These are phyloP conservation scores for Diaporthe vaccinii DNA, from an alignment of 2,329 filamentous ascomycete species.

Conservation along the genomic window DNA sequence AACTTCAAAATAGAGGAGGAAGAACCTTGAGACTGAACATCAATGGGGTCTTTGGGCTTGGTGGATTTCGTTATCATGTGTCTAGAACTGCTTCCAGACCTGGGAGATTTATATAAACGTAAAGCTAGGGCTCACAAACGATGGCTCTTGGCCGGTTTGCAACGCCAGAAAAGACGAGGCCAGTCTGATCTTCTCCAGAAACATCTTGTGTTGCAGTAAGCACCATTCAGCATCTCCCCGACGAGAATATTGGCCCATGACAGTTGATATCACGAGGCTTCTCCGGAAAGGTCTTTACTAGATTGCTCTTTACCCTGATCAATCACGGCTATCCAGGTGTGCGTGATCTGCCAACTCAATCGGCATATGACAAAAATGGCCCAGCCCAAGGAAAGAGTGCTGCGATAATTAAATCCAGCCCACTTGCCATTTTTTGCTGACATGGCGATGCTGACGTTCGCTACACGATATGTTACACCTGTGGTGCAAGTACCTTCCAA, in stretches of 20 bases:
- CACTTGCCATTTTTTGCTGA: neutral
- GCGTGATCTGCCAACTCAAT: too few relatives aligned
- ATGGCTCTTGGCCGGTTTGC: neutral
- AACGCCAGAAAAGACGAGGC: neutral
- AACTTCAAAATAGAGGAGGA: neutral
- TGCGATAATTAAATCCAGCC: neutral
- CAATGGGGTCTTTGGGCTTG: neutral
- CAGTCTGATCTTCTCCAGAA: too few relatives aligned
- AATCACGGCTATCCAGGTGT: too few relatives aligned
- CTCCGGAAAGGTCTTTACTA: neutral
- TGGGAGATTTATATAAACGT: neutral
- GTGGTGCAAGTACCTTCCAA: too few relatives aligned
- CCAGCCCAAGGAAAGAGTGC: neutral
- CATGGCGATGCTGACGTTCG: neutral
- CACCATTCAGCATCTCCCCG: neutral
- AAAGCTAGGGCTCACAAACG: neutral
- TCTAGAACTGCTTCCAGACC: neutral
- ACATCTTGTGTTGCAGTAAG: neutral
- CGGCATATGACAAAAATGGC: neutral
- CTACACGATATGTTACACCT: too few relatives aligned
- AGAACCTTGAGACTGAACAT: too few relatives aligned
- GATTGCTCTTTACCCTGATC: too few relatives aligned
- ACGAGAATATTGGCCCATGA: neutral
- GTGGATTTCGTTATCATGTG: too few relatives aligned
- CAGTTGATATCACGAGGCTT: neutral